phyloP scores from a whole-genome alignment of 139 green algal genomes.

The Volvox africanus region DNA sequence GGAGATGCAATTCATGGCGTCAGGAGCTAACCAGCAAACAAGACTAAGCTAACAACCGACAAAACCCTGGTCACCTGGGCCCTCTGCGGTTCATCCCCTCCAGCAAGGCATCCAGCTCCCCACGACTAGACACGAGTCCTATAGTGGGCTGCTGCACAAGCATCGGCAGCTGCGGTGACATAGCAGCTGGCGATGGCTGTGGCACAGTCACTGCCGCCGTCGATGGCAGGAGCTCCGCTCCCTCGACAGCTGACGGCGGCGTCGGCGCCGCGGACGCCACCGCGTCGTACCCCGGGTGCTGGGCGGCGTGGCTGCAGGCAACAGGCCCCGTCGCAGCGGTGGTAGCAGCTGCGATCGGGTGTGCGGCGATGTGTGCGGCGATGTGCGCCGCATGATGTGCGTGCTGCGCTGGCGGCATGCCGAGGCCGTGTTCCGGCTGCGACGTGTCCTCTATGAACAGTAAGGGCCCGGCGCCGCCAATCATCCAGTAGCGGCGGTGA shows the following conservation, averaged over 20 bases:
- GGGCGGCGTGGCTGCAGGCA: neutral
- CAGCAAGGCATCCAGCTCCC: conserved; percentile 60
- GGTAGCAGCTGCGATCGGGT: neutral
- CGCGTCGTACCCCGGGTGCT: neutral
- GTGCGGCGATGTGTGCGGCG: neutral
- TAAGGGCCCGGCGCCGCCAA: conserved; percentile 40
- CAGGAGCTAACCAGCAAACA: too few relatives aligned
- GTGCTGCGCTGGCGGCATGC: neutral
- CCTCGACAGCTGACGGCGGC: neutral
- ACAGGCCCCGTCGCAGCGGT: neutral
- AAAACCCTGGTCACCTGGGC: neutral
- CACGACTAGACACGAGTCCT: conserved; percentile 12
- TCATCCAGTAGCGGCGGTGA: conserved; percentile 64
- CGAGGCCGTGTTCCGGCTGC: conserved; percentile 23
- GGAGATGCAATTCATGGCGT: too few relatives aligned
- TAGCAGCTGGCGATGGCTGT: neutral
- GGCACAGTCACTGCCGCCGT: too few relatives aligned
- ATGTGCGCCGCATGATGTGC: neutral
- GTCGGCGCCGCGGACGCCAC: neutral
- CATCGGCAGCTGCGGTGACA: neutral
- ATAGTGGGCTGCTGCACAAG: neutral
- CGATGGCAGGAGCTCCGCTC: too few relatives aligned
- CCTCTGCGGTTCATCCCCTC: conserved; percentile 52
- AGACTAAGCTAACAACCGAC: too few relatives aligned
- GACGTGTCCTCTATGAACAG: conserved; percentile 37